phyloP scores from a whole-genome alignment of 2,329 filamentous ascomycete species.

The Sporothrix globosa region DNA sequence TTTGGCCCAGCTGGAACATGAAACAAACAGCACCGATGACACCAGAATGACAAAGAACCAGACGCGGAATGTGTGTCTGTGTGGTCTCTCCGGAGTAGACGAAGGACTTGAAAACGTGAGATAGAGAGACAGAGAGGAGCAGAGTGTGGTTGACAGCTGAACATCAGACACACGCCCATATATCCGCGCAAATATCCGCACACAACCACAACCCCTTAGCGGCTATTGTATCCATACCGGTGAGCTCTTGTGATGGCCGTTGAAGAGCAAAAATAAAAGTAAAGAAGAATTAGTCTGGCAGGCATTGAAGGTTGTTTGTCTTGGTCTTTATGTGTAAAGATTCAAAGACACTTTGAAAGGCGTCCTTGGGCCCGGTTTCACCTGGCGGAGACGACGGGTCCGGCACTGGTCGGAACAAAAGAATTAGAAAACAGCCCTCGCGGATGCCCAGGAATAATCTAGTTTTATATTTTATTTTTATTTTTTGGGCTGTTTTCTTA shows the following conservation, averaged over 20 bases:
- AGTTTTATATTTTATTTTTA: accelerated
- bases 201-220: not conserved
- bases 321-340: not conserved
- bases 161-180: slow-evolving; percentile 20
- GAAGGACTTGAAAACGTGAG: not conserved
- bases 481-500: no score
- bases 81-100: slow-evolving; percentile 1
- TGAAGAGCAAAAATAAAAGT: not conserved
- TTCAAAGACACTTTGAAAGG: not conserved
- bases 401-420: not conserved
- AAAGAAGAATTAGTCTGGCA: not conserved
- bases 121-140: no score
- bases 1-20: not conserved
- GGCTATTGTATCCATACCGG: slow-evolving; percentile 8
- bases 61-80: not conserved
- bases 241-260: not conserved
- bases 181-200: slow-evolving; percentile 6
- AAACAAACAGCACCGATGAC: not conserved
- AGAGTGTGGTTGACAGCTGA: not conserved
- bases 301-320: not conserved
- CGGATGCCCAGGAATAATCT: not conserved
- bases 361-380: slow-evolving; percentile 15
- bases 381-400: slow-evolving; percentile 1
- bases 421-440: not conserved
- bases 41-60: no score